Conservation (phyloP, 2,329 filamentous ascomycete species). For the Hypoxylon sp. region DNA sequence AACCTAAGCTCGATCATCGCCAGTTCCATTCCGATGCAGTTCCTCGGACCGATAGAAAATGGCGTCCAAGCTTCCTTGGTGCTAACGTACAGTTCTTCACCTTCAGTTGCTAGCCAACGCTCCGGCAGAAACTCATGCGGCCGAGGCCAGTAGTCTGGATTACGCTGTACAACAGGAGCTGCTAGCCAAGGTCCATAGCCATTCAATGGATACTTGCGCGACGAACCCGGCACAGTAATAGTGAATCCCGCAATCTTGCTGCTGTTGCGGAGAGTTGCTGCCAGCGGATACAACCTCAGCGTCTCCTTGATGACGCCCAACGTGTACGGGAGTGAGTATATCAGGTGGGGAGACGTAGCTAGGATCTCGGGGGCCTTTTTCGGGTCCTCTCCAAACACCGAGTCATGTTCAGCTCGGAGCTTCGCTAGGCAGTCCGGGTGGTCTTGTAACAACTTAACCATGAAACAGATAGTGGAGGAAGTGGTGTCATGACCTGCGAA, state of each 20-base stretch:
- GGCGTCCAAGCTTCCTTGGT: constrained; percentile 57
- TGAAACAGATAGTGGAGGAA: constrained; percentile 47
- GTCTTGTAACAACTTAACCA: constrained; percentile 45
- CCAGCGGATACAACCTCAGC: constrained; percentile 46
- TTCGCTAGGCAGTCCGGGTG: constrained; percentile 45
- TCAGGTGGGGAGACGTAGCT: constrained; percentile 39
- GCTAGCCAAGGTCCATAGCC: constrained; percentile 44
- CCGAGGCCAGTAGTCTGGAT: constrained; percentile 45
- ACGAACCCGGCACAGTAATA: constrained; percentile 38
- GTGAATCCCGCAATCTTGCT: constrained; percentile 31
- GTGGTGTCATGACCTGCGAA: constrained; percentile 53
- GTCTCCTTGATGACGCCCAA: constrained; percentile 51
- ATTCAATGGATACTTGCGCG: constrained; percentile 39
- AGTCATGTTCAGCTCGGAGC: constrained; percentile 50
- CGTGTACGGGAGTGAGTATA: constrained; percentile 50
- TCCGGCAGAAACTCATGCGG: constrained; percentile 50
- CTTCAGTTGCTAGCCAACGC: constrained; percentile 43
- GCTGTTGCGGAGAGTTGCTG: constrained; percentile 39
- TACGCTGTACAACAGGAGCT: constrained; percentile 35
- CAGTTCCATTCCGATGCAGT: constrained; percentile 66
- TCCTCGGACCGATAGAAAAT: constrained; percentile 62
- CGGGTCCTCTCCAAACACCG: constrained; percentile 45
- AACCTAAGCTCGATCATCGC: constrained; percentile 62
- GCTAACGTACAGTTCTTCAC: constrained; percentile 40
- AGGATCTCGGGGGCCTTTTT: constrained; percentile 34